Conservation (phyloP, 1,284 basidiomycete genomes). For the Hypsizygus ulmarius region DNA sequence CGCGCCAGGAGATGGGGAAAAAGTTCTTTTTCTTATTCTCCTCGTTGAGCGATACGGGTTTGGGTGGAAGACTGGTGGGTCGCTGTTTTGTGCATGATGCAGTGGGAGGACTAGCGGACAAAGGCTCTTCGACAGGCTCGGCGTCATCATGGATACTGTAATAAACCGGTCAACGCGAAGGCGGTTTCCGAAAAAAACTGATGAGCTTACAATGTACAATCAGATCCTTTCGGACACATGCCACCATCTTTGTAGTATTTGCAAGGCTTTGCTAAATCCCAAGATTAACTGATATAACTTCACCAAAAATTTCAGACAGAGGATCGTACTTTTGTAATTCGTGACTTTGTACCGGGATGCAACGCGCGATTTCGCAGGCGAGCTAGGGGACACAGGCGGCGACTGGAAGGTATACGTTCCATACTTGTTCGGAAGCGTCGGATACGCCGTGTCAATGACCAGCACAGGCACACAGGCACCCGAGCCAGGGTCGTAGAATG, state of each 20-base stretch:
- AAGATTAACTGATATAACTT: background rate
- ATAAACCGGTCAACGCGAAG: conserved; percentile 3
- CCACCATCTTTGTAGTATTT: conserved; percentile 50
- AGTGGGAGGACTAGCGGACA: conserved; percentile 13
- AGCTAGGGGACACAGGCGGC: conserved; percentile 13
- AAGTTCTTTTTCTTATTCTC: conserved; percentile 41
- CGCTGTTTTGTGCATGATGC: conserved; percentile 7
- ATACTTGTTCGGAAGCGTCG: conserved; percentile 8
- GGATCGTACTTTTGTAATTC: conserved; percentile 40
- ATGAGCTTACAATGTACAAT: conserved; percentile 64
- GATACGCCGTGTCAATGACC: conserved; percentile 14
- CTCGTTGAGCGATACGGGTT: conserved; percentile 28
- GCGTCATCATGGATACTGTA: conserved; percentile 39
- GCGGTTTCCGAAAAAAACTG: background rate
- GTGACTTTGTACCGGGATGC: conserved; percentile 32
- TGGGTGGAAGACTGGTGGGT: conserved; percentile 26
- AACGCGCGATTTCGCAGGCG: conserved; percentile 15
- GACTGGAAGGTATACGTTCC: conserved; percentile 14
- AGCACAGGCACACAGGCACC: conserved; percentile 6
- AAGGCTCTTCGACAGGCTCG: conserved; percentile 6
- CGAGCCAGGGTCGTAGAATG: conserved; percentile 21
- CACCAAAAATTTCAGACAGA: background rate
- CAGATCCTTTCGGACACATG: conserved; percentile 56
- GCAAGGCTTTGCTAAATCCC: conserved; percentile 58
- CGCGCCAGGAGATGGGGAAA: conserved; percentile 49